Base-by-base conservation (phyloP, 805 yeast genomes). In the Candida sonorensis region DNA sequence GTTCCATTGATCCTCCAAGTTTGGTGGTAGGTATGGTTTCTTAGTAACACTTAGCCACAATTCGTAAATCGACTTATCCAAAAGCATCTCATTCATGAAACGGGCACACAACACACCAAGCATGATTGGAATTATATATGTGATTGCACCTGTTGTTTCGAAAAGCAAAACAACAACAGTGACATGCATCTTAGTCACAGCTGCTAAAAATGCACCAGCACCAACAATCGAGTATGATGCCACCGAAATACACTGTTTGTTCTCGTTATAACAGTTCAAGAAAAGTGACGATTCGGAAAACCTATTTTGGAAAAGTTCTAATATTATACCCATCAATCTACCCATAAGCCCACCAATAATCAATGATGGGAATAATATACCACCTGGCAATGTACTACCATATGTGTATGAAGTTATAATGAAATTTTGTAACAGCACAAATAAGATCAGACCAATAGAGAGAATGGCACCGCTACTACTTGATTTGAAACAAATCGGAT, bases 191-290 rank as follows among this genome's bases (percentile, higher is more conserved):
- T 84, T 75, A 3, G 95, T 83, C 11, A 80, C 75, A 4, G 94
- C 94, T 0, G 92, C 75, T 43, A 84, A 63, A 34, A 83, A 81
- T 1, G 94, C 69, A 0, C 87, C 94, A 0, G 94, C 86, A 0
- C 95, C 95, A 15, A 86, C 84, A 8, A 85, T 81, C 0, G 94
- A 94, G 50, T 85, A 86, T 0, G 88, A 84, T 0, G 92, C 88
- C 0, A 94, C 94, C 2, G 87, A 80, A 8, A 85, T 76, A 44
- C 92, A 77, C 35, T 64, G 44, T 16, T 48, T 43, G 13, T 50
- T 46, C 20, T 55, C 61, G 17, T 48, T 69, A 56, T 35, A 70
- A 40, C 74, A 68, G 13, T 59, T 51, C 3, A 47, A 28, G 27
- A 61, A 63, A 7, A 59, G 57, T 1, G 67, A 58, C 28, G 67